These are phyloP conservation scores for Wickerhamiella hasegawae DNA, from an alignment of 805 yeast genomes.

Conservation along the genomic window DNA sequence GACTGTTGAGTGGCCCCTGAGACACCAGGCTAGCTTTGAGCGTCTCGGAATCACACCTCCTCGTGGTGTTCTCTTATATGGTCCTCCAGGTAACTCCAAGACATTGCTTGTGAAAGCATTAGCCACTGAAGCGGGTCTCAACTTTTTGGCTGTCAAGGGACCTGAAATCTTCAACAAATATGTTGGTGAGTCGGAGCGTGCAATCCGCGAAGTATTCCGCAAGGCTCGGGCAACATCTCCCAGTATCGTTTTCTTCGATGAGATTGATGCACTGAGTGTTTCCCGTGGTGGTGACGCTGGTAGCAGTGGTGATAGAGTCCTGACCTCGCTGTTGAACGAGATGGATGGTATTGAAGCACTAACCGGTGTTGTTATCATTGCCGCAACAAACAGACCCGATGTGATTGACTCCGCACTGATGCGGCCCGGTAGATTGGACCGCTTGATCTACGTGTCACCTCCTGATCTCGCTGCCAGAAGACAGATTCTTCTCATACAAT, in stretches of 20 bases:
- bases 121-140: slow-evolving; percentile 89
- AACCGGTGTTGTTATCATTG: slow-evolving; percentile 83
- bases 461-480: slow-evolving; percentile 72
- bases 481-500: slow-evolving; percentile 59
- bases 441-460: slow-evolving; percentile 85
- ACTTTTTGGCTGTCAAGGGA: slow-evolving; percentile 89
- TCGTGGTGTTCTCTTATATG: slow-evolving; percentile 80
- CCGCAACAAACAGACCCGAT: slow-evolving; percentile 93
- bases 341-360: slow-evolving; percentile 95
- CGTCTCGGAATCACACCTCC: slow-evolving; percentile 79
- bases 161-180: slow-evolving; percentile 91
- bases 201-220: slow-evolving; percentile 83
- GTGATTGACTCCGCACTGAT: slow-evolving; percentile 83
- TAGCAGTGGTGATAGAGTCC: slow-evolving; percentile 57
- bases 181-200: slow-evolving; percentile 89
- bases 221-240: slow-evolving; percentile 94
- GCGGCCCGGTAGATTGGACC: slow-evolving; percentile 90
- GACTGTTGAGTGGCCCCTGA: slow-evolving; percentile 82
- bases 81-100: slow-evolving; percentile 98
- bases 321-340: slow-evolving; percentile 83
- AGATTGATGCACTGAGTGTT: slow-evolving; percentile 82
- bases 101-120: slow-evolving; percentile 89
- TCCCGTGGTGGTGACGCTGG: slow-evolving; percentile 41
- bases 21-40: slow-evolving; percentile 61
- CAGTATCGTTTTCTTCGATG: slow-evolving; percentile 87